Base-by-base conservation (phyloP, 768 basidiomycete genomes). In the Rhodotorula graminis region DNA sequence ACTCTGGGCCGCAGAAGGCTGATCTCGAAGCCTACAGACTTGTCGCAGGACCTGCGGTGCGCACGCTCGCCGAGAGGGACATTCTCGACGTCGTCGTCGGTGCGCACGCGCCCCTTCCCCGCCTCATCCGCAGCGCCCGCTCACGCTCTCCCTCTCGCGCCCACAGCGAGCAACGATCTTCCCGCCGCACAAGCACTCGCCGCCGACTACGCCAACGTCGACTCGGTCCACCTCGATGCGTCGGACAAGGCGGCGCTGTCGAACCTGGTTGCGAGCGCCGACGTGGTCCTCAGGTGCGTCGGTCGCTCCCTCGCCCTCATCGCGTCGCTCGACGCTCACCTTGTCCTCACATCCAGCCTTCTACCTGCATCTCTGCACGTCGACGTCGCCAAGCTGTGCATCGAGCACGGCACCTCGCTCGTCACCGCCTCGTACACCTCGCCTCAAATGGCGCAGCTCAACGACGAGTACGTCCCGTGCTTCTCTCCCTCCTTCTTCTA, bases 391-490 rank as follows among this genome's bases (percentile, higher is more conserved):
- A 84, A 88, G 73, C 76, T 87, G 0, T 95, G 93, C 77, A 87
- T 97, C 61, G 73, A 83, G 47, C 82, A 88, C 71, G 76, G 81
- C 19, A 90, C 88, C 72, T 89, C 94, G 73, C 84, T 97, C 67
- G 87, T 97, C 64, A 96, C 94, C 0, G 92, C 94, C 0, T 94
- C 92, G 9, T 97, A 97, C 79, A 88, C 90, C 74, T 91, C 91
- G 1, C 85, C 85, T 0, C 87, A 84, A 16, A 96, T 96, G 92
- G 81, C 83, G 14, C 82, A 81, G 0, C 80, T 95, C 29, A 83
- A 92, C 77, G 74, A 84, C 19, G 79, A 81, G 92, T 92, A 75
- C 37, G 86, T 74, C 4, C 37, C 9, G 5, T 4, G 37, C 9
- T 37, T 9, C 37, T 33, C 8, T n/a, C 0, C 16, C 33, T 9